Percentiles rank a stretch among this genome's conserved stretches.
Conservation (phyloP, 2,329 filamentous ascomycete genomes). For the Fusarium sp. region DNA sequence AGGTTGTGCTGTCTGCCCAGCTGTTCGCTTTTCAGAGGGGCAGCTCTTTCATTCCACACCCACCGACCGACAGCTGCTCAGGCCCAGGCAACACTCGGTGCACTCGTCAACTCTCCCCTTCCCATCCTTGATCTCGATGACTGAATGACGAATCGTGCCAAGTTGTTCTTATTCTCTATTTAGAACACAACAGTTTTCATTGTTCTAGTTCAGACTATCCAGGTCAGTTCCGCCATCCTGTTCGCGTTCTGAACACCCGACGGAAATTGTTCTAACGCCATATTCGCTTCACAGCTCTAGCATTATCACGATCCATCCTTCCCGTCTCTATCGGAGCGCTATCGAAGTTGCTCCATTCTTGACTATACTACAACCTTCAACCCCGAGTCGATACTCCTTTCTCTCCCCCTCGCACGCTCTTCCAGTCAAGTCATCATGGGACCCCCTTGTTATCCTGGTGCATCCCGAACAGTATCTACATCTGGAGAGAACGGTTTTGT, state of each 20-base stretch:
- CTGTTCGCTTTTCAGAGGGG: neutral
- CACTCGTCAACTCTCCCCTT: neutral
- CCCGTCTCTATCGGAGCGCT: neutral
- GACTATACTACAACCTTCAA: neutral
- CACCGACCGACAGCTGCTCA: neutral
- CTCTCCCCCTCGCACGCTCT: neutral
- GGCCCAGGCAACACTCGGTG: neutral
- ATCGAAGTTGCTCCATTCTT: neutral
- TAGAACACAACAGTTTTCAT: neutral
- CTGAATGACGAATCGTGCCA: neutral
- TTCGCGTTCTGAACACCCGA: constrained; percentile 7
- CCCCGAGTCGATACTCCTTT: neutral
- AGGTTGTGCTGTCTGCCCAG: neutral
- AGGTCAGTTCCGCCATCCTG: constrained; percentile 9
- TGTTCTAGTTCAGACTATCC: constrained; percentile 12
- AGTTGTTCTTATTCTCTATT: neutral
- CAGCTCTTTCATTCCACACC: constrained; percentile 1
- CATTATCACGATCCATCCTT: neutral
- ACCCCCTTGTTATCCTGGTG: neutral
- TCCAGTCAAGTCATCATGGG: neutral
- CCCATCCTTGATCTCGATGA: neutral
- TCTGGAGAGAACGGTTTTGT: rapidly evolving
- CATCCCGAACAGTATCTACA: neutral
- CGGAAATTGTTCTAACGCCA: constrained; percentile 1
- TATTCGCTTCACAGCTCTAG: neutral